Evolutionary conservation across 2,329 filamentous ascomycete genomes (phyloP).

Genomic region (Colletotrichum sp.): DNA sequence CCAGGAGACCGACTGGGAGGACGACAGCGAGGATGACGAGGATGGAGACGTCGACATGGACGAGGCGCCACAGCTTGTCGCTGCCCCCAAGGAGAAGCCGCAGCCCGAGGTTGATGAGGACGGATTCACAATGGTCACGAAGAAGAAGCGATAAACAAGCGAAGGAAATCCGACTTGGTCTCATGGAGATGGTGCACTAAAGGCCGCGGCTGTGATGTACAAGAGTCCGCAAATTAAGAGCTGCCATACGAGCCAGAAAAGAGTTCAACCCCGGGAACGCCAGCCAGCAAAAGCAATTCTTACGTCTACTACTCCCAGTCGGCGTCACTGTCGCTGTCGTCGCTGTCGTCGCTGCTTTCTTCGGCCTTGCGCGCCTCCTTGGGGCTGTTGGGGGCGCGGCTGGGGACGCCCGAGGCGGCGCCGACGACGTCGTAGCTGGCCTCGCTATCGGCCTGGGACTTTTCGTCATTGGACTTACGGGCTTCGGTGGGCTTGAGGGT

Average conservation of each 20-base stretch:
- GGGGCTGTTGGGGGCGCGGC: slow-evolving; percentile 75
- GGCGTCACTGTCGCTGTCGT: slow-evolving; percentile 70
- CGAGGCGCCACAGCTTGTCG: slow-evolving; percentile 69
- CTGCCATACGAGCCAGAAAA: slow-evolving; percentile 11
- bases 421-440: slow-evolving; percentile 95
- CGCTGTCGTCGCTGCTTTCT: slow-evolving; percentile 70
- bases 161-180: slow-evolving; percentile 1
- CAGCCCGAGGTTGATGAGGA: slow-evolving; percentile 80
- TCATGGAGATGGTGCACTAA: slow-evolving; percentile 6
- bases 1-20: slow-evolving; percentile 67
- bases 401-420: slow-evolving; percentile 75
- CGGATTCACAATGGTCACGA: slow-evolving; percentile 78
- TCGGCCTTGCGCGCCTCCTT: slow-evolving; percentile 61
- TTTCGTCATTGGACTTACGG: slow-evolving; percentile 83
- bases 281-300: slow-evolving; percentile 8
- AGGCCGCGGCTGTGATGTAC: slow-evolving; percentile 72
- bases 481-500: slow-evolving; percentile 68
- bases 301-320: slow-evolving; percentile 74
- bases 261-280: slow-evolving; percentile 23
- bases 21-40: slow-evolving; percentile 61
- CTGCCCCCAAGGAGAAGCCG: slow-evolving; percentile 64
- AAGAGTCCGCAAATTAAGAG: slow-evolving; percentile 73
- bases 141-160: slow-evolving; percentile 64
- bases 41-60: slow-evolving; percentile 69
- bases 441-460: slow-evolving; percentile 91